Evolutionary conservation across 1,284 basidiomycete species (phyloP).

Genomic region (Inonotus hispidus): DNA sequence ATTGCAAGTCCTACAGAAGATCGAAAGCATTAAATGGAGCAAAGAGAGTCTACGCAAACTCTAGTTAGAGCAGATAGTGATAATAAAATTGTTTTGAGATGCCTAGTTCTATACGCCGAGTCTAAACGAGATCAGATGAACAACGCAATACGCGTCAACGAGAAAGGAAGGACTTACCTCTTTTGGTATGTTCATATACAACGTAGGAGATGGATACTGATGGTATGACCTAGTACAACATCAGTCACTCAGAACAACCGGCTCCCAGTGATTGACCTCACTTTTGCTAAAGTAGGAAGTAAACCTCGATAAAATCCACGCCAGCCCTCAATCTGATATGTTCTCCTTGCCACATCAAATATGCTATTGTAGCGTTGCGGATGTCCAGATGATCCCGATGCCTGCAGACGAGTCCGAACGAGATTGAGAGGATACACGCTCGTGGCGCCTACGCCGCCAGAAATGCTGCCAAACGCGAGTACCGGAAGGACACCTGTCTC

Average conservation of each 20-base stretch:
- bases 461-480: conserved; percentile 84
- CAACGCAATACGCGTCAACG: neutral
- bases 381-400: conserved; percentile 90
- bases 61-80: neutral
- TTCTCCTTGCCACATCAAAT: conserved; percentile 79
- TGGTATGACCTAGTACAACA: conserved; percentile 68
- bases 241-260: conserved; percentile 17
- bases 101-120: conserved; percentile 16
- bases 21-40: conserved; percentile 1
- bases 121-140: conserved; percentile 1
- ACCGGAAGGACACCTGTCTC: conserved; percentile 82
- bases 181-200: conserved; percentile 79
- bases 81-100: neutral
- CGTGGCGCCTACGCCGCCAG: conserved; percentile 87
- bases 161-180: conserved; percentile 42
- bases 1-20: conserved; percentile 9
- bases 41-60: conserved; percentile 1
- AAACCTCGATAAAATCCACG: conserved; percentile 93
- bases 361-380: conserved; percentile 87
- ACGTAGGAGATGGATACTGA: conserved; percentile 94
- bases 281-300: conserved; percentile 88
- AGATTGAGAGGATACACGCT: conserved; percentile 92
- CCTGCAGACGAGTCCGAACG: conserved; percentile 91
- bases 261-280: conserved; percentile 24
- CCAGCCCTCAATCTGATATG: conserved; percentile 85